Evolutionary conservation across 371 early-diverging fungal genomes (phyloP), one percentile per base, ranked within the genome.

Genomic region (Syncephalastrum monosporum): DNA sequence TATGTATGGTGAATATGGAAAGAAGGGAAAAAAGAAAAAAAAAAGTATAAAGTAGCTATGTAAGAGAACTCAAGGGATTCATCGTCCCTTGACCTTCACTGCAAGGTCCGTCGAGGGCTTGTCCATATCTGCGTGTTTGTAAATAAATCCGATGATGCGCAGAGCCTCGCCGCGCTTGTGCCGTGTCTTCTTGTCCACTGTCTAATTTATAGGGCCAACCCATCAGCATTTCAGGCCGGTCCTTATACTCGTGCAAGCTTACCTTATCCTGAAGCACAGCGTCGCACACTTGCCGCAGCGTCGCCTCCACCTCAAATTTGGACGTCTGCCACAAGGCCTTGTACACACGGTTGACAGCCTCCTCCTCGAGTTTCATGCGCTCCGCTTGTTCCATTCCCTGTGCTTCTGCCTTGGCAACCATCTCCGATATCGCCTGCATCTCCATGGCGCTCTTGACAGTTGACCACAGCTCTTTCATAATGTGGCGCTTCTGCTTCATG

Each of bases 281-380:
- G 69, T 94, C 95, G 79, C 97, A 96, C 2, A 91, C 91, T 71
- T 93, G 91, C 27, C 96, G 84, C 55, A 97, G 70, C 2, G 76
- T 79, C 10, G 71, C 85, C 64, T 96, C 94, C 5, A 98, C 93
- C 68, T 98, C 98, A 55, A 98, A 81, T 63, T 94, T 93, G 41
- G 91, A 90, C 10, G 93, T 94, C 68, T 91, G 84, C 97, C 97
- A 97, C 55, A 98, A 81, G 1, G 94, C 93, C 62, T 93, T 88
- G 60, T 96, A 77, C 17, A 75, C 83, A 63, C 82, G 82, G 46
- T 78, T 82, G 19, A 86, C 84, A 8, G 88, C 86, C 29, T 83
- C 85, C 52, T 90, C 91, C 68, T 91, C 91, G 38, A 91, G 64
- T 42, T 81, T 82, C 66, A 78, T 69, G 64, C 85, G 82, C 53